Evolutionary conservation across 192 early-diverging fungal species (phyloP).

Genomic region (Chytriomyces confervae): DNA sequence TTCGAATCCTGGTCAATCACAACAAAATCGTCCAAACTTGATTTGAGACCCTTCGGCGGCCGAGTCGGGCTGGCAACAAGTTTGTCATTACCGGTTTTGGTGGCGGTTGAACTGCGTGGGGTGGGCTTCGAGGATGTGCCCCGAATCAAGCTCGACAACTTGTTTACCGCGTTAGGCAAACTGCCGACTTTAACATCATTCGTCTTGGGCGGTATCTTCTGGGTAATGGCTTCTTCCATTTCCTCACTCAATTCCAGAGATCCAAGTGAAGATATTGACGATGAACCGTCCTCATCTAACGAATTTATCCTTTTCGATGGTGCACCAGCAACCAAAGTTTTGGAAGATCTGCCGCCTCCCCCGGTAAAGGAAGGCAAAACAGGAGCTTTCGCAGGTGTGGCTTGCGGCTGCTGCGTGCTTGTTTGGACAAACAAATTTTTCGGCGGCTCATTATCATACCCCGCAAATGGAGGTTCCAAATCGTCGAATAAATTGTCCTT

Average conservation of each 20-base stretch:
- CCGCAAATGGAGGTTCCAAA: constrained; percentile 34
- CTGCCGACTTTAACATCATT: neutral
- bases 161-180: neutral
- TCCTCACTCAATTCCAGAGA: constrained; percentile 51
- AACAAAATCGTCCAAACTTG: constrained; percentile 60
- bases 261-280: constrained; percentile 44
- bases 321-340: neutral
- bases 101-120: neutral
- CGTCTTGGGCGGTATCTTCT: neutral
- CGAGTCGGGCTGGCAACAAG: neutral
- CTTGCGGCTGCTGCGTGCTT: neutral
- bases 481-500: constrained; percentile 28
- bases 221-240: constrained; percentile 30
- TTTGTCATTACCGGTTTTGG: neutral
- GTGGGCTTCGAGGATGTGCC: neutral
- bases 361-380: neutral
- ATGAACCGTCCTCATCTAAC: constrained; percentile 22
- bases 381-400: neutral
- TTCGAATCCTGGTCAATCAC: constrained; percentile 51
- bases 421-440: constrained; percentile 6
- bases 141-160: neutral
- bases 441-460: constrained; percentile 28
- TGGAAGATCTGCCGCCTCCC: neutral
- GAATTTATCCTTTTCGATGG: neutral
- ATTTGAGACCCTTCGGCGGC: neutral